These are phyloP conservation scores for Geotrichum ghanense DNA, from an alignment of 805 yeast genomes.

Conservation along the genomic window DNA sequence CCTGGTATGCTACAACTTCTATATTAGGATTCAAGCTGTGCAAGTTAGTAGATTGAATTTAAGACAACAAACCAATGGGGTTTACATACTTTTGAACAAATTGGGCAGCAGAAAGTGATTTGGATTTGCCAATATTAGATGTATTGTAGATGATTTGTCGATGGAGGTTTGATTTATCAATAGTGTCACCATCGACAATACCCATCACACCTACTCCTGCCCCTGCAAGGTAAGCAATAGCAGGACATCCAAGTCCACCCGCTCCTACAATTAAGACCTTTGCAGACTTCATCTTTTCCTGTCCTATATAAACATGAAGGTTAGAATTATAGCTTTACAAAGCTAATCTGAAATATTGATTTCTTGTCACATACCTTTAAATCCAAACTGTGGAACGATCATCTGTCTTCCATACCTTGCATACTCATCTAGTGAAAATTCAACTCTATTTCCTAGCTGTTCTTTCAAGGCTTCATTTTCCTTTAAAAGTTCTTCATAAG, in stretches of 20 bases:
- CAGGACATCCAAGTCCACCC: slow-evolving; percentile 95
- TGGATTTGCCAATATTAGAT: slow-evolving; percentile 51
- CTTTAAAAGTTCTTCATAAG: not conserved
- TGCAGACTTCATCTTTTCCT: slow-evolving; percentile 43
- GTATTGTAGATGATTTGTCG: slow-evolving; percentile 77
- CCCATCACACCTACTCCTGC: slow-evolving; percentile 83
- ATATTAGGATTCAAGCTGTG: slow-evolving; percentile 61
- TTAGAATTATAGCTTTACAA: slow-evolving; percentile 13
- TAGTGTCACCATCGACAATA: slow-evolving; percentile 76
- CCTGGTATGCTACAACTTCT: slow-evolving; percentile 38
- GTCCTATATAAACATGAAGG: slow-evolving; percentile 31
- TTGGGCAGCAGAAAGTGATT: slow-evolving; percentile 67
- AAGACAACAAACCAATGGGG: not conserved
- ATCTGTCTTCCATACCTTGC: slow-evolving; percentile 86
- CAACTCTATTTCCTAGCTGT: not conserved
- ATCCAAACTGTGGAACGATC: slow-evolving; percentile 75
- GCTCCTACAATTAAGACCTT: slow-evolving; percentile 80
- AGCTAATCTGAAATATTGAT: not conserved
- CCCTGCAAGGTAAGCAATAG: slow-evolving; percentile 69
- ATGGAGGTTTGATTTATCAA: slow-evolving; percentile 78
- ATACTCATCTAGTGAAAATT: slow-evolving; percentile 37
- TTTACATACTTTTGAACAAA: slow-evolving; percentile 29
- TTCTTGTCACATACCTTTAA: slow-evolving; percentile 16
- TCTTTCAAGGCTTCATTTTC: not conserved
- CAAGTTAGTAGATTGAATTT: slow-evolving; percentile 1